These are phyloP conservation scores for Ogataea nakhonphanomensis DNA, from an alignment of 805 yeast species.

Conservation along the genomic window DNA sequence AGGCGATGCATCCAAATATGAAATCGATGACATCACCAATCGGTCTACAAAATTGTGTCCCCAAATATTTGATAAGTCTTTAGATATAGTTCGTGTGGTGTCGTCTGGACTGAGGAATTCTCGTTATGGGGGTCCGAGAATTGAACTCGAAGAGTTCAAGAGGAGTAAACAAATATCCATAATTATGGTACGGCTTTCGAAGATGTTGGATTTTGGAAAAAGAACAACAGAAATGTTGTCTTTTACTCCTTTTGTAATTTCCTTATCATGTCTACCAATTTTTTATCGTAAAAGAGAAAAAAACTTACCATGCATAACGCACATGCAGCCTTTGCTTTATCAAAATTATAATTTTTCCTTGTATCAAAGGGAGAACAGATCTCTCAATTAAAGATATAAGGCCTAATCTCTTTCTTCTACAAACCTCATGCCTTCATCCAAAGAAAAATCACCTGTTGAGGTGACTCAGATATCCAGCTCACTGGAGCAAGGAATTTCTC, in stretches of 20 bases:
- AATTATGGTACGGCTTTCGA: constrained; percentile 65
- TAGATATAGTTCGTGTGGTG: constrained; percentile 56
- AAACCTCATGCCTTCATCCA: neutral
- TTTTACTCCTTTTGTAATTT: too few species aligned
- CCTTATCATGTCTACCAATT: too few species aligned
- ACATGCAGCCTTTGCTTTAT: too few species aligned
- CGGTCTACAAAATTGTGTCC: constrained; percentile 54
- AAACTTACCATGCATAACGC: too few species aligned
- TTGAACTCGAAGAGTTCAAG: constrained; percentile 51
- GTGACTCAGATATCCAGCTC: neutral
- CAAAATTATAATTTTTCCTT: too few species aligned
- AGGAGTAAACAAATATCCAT: constrained; percentile 51
- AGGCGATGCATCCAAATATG: constrained; percentile 50
- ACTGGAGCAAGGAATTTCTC: constrained; percentile 16
- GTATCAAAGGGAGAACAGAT: too few species aligned
- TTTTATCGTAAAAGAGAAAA: too few species aligned
- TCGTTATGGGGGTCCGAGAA: constrained; percentile 68
- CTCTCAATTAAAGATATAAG: too few species aligned
- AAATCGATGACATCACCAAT: constrained; percentile 48
- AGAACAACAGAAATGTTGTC: neutral
- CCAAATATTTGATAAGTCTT: constrained; percentile 39
- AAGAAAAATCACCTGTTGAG: neutral
- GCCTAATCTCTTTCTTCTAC: too few species aligned
- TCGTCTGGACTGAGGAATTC: constrained; percentile 77
- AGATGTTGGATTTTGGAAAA: constrained; percentile 38